phyloP scores from a whole-genome alignment of 139 green algal species.

The Chlorella sp. region DNA sequence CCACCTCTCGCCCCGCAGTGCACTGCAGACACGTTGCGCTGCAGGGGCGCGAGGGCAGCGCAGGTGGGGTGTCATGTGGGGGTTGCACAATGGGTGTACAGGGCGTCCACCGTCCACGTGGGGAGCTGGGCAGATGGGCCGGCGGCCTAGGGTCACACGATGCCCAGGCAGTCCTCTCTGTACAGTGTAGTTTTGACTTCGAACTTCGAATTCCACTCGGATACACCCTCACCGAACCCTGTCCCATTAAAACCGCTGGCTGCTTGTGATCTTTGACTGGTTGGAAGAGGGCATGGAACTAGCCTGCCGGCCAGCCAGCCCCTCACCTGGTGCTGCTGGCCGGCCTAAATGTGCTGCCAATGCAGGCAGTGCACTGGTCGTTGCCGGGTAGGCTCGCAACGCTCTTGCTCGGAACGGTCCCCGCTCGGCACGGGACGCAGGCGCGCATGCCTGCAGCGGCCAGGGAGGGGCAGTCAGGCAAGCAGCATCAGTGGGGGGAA shows the following conservation, averaged over 20 bases:
- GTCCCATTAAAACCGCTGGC: no score
- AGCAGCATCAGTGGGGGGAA: background rate
- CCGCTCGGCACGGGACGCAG: background rate
- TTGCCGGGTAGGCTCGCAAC: background rate
- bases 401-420: conserved; percentile 11
- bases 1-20: conserved; percentile 1
- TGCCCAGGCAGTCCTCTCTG: background rate
- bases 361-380: background rate
- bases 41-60: background rate
- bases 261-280: no score
- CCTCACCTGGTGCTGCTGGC: background rate
- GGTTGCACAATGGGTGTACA: background rate
- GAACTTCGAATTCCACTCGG: no score
- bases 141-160: background rate
- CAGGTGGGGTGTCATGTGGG: background rate
- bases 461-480: no score
- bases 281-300: no score
- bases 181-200: no score
- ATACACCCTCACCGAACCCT: no score
- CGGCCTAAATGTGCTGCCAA: background rate
- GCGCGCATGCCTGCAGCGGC: conserved; percentile 5
- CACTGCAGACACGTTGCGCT: background rate
- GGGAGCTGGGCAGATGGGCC: no score
- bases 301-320: background rate
- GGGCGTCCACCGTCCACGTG: no score